Evolutionary conservation across 768 basidiomycete species (phyloP), one percentile per base, ranked within the genome.

Genomic region (Lanmaoa pseudosensibilis): DNA sequence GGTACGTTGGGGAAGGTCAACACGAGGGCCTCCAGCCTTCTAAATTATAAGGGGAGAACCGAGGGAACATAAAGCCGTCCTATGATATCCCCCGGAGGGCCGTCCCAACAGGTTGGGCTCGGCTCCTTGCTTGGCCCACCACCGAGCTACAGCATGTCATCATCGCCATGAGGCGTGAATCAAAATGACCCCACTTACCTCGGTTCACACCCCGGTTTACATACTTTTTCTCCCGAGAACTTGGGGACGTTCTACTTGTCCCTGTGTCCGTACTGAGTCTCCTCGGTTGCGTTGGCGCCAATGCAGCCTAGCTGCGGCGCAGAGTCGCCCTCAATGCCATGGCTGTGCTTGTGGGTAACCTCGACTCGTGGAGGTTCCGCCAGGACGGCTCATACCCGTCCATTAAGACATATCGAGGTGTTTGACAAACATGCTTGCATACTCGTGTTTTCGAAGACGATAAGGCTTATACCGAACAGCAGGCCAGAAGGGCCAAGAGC

Each of bases 401-500:
- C 11, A 40, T 16, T 41, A 40, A 21, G 21, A 25, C 34, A 44
- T 21, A 34, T 43, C 19, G 12, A 36, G 7, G 23, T 5, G 5
- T 19, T 27, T 12, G 13, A 30, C 15, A 16, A 46, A 47, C 47
- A 52, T n/a, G 55, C 27, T 33, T 15, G 13, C 47, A n/a, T 23
- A 41, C 38, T 56, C 49, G 49, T 51, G 49, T 46, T 44, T 19
- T 38, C 36, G 25, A 49, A 43, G 57, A 48, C 18, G 45, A 36
- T 15, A 27, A n/a, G 5, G 6, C 27, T 27, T 3, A 27, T 53
- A 48, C 11, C 19, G 23, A 33, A 45, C 16, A 30, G 34, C 21
- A 18, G 50, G 27, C 8, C 12, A 3, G 23, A 46, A 50, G 21
- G 32, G 54, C 57, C 64, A 61, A 66, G 61, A 56, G 62, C 47